A percentile compares a stretch with the other conserved stretches of the same genome.
These are phyloP conservation scores for Solanum hybrid DNA, from an alignment of 305 asterid species.

Conservation along the genomic window DNA sequence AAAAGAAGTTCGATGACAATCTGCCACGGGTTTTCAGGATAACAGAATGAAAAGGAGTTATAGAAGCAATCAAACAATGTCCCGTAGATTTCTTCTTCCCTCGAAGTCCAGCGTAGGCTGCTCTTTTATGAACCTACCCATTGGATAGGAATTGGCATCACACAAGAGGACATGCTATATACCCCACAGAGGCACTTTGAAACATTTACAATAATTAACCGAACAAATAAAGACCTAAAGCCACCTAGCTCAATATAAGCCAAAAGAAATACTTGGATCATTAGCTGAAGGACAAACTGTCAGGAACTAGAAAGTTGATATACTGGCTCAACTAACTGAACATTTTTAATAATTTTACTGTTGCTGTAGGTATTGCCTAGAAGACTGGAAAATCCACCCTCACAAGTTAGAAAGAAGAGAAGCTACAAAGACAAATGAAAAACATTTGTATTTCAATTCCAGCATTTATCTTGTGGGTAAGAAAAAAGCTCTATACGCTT, in stretches of 20 bases:
- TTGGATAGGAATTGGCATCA: conserved; percentile 47
- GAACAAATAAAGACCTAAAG: background rate
- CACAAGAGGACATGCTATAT: conserved; percentile 30
- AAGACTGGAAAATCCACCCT: background rate
- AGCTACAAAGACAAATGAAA: background rate
- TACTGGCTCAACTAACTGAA: background rate
- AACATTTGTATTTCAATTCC: background rate
- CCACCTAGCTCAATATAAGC: background rate
- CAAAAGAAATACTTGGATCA: background rate
- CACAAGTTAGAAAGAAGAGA: background rate
- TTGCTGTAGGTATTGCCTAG: background rate
- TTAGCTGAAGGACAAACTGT: background rate
- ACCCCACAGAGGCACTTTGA: background rate
- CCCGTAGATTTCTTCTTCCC: conserved; percentile 64
- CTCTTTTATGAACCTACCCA: conserved; percentile 55
- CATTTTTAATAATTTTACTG: background rate
- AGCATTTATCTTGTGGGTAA: background rate
- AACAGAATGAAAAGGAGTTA: conserved; percentile 58
- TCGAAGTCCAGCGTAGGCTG: conserved; percentile 36
- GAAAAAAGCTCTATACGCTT: background rate
- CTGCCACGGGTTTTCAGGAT: conserved; percentile 56
- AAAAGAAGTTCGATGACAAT: conserved; percentile 32
- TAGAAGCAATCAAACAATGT: conserved; percentile 57
- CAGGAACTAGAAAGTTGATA: background rate
- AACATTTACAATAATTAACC: background rate